Evolutionary conservation across 768 basidiomycete genomes (phyloP), one percentile per base, ranked within the genome.

Genomic region (Suillus placidus): DNA sequence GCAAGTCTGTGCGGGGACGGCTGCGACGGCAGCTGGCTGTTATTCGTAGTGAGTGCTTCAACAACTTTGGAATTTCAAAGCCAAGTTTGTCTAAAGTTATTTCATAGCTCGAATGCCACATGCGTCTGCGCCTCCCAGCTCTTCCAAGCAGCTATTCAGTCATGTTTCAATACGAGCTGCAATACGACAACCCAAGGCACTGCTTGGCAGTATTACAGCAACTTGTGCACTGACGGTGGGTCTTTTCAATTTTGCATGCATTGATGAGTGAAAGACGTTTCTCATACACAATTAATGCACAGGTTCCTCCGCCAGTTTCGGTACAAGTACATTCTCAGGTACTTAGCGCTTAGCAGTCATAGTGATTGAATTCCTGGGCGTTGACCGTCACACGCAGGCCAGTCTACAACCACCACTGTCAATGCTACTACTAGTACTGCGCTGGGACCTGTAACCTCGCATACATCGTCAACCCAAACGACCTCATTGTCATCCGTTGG

Each of bases 131-230:
- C 40, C 5, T 60, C 58, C 9, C 40, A 42, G 40, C 40, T 18
- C 10, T 60, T 60, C 13, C 58, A 60, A 20, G 12, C 58, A 20
- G 58, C 58, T 18, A 60, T 60, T 20, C 58, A 60, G 40, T 18
- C 58, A 32, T 60, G 40, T 40, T 60, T 60, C 14, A 12, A 60
- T 7, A 43, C 18, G 26, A 43, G 30, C 30, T 60, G 58, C 7
- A 20, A 30, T 42, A 42, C 18, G 6, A 43, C 58, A 20, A 30
- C 18, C 10, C 40, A 42, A 42, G 40, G 58, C 4, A 30, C 23
- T 13, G 38, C 58, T 13, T 60, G 40, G 40, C 18, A 12, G 6
- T 60, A 60, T 60, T 42, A 60, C 58, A 60, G 38, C 58, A 20
- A 32, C 58, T 42, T 60, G 26, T 42, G 58, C 26, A 40, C 37